phyloP scores from a whole-genome alignment of 2,329 filamentous ascomycete genomes.

The Aspergillus pseudoglaucus region DNA sequence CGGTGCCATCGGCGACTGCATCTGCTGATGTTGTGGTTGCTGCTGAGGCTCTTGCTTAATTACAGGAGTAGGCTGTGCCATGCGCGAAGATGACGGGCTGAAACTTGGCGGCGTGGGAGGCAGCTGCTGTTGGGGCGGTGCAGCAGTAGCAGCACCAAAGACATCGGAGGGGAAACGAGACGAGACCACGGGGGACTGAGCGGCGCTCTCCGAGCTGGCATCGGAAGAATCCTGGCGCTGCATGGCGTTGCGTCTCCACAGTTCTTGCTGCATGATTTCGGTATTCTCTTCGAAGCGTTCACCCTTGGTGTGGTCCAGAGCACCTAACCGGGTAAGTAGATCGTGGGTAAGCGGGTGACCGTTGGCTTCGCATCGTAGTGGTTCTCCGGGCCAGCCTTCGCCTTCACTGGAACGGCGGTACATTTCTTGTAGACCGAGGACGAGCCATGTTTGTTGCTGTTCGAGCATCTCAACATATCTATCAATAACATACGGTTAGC shows the following conservation, averaged over 20 bases:
- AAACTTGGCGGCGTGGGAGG: slow-evolving; percentile 37
- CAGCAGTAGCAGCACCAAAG: slow-evolving; percentile 10
- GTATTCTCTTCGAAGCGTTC: slow-evolving; percentile 55
- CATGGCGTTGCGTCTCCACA: slow-evolving; percentile 49
- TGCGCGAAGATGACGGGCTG: slow-evolving; percentile 25
- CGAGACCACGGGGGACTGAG: slow-evolving; percentile 37
- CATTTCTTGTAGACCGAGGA: slow-evolving; percentile 55
- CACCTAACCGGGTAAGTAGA: slow-evolving; percentile 53
- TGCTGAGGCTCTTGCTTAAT: slow-evolving; percentile 23
- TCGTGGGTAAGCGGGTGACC: slow-evolving; percentile 59
- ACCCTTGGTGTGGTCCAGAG: slow-evolving; percentile 49
- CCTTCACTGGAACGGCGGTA: slow-evolving; percentile 49
- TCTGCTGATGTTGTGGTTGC: not conserved
- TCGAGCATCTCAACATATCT: slow-evolving; percentile 63
- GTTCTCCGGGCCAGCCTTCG: slow-evolving; percentile 51
- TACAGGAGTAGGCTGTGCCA: slow-evolving; percentile 14
- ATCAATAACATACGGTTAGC: not conserved
- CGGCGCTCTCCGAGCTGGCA: slow-evolving; percentile 49
- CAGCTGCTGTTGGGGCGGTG: slow-evolving; percentile 13
- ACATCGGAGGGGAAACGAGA: slow-evolving; percentile 23
- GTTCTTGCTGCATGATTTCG: slow-evolving; percentile 48
- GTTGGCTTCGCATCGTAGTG: slow-evolving; percentile 45
- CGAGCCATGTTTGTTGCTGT: slow-evolving; percentile 57
- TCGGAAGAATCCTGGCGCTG: slow-evolving; percentile 51
- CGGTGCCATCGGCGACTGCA: slow-evolving; percentile 6